Conservation (phyloP, 2,329 filamentous ascomycete genomes). For the Magnaporthales sp. region DNA sequence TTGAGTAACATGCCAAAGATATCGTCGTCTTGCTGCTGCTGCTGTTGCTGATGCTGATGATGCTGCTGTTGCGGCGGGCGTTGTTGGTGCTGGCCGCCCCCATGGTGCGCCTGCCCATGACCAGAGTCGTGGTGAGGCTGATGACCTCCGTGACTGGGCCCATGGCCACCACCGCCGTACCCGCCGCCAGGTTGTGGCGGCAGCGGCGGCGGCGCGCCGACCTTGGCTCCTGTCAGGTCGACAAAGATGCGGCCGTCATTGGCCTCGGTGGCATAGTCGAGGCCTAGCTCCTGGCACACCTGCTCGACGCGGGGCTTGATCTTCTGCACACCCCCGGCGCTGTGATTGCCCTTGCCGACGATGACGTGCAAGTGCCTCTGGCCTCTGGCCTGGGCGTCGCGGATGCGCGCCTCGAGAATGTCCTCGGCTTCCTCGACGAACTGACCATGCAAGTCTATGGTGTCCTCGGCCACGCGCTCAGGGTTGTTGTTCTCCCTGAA, state of each 20-base stretch:
- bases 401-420: slow-evolving; percentile 79
- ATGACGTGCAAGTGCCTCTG: slow-evolving; percentile 88
- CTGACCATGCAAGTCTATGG: slow-evolving; percentile 89
- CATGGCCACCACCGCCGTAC: slow-evolving; percentile 28
- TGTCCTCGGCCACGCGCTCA: slow-evolving; percentile 67
- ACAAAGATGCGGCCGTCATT: slow-evolving; percentile 88
- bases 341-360: slow-evolving; percentile 92
- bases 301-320: slow-evolving; percentile 92
- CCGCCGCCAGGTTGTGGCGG: slow-evolving; percentile 32
- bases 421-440: slow-evolving; percentile 92
- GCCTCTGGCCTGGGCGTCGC: slow-evolving; percentile 62
- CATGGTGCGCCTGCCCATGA: slow-evolving; percentile 25
- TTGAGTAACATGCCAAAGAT: slow-evolving; percentile 50
- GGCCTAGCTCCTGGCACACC: slow-evolving; percentile 72
- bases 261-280: slow-evolving; percentile 77
- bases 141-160: slow-evolving; percentile 17
- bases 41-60: slow-evolving; percentile 23
- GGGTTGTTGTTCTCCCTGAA: slow-evolving; percentile 89
- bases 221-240: slow-evolving; percentile 68
- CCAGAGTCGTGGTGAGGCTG: slow-evolving; percentile 33
- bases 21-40: slow-evolving; percentile 49
- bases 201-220: slow-evolving; percentile 35
- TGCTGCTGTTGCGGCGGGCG: slow-evolving; percentile 22
- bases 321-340: slow-evolving; percentile 73
- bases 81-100: slow-evolving; percentile 13